These are phyloP conservation scores for Penicillium sp. DNA, from an alignment of 2,329 filamentous ascomycete species.

Conservation along the genomic window DNA sequence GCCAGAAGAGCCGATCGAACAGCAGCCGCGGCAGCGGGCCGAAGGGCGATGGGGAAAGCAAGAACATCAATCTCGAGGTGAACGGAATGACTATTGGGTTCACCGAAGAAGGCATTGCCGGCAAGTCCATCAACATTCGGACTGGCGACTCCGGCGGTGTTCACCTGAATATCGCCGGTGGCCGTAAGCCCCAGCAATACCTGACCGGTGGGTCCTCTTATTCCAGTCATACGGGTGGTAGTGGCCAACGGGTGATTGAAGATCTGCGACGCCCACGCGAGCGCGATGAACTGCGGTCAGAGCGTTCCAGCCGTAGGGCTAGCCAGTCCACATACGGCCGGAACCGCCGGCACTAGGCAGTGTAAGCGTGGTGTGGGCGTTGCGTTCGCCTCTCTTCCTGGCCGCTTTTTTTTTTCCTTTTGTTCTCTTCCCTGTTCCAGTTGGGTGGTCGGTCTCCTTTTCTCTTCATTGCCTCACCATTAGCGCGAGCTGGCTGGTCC, in stretches of 20 bases:
- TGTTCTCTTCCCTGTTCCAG: neutral
- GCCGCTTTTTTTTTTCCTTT: neutral
- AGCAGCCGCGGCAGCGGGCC: slow-evolving; percentile 41
- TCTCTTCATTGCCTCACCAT: slow-evolving; percentile 7
- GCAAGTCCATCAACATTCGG: slow-evolving; percentile 39
- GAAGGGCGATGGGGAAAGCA: slow-evolving; percentile 33
- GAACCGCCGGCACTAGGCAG: slow-evolving; percentile 10
- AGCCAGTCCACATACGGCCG: slow-evolving; percentile 38
- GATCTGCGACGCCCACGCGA: slow-evolving; percentile 26
- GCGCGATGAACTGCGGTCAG: slow-evolving; percentile 35
- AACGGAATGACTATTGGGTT: slow-evolving; percentile 41
- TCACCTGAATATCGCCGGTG: slow-evolving; percentile 39
- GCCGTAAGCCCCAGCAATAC: slow-evolving; percentile 34
- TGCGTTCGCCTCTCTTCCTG: slow-evolving; percentile 1
- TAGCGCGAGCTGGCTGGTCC: slow-evolving; percentile 7
- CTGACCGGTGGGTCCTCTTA: slow-evolving; percentile 30
- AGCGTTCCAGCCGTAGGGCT: slow-evolving; percentile 36
- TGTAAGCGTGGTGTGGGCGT: neutral
- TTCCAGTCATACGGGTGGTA: slow-evolving; percentile 32
- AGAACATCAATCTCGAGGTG: slow-evolving; percentile 39
- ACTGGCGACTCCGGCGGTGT: slow-evolving; percentile 37
- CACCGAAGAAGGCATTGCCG: slow-evolving; percentile 33
- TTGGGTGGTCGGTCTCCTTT: slow-evolving; percentile 9
- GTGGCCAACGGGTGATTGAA: slow-evolving; percentile 31
- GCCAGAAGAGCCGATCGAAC: slow-evolving; percentile 40